Evolutionary conservation across 1,139 yeast genomes (phyloP), one percentile per base, ranked within the genome.

Genomic region (Candida freyschussii): DNA sequence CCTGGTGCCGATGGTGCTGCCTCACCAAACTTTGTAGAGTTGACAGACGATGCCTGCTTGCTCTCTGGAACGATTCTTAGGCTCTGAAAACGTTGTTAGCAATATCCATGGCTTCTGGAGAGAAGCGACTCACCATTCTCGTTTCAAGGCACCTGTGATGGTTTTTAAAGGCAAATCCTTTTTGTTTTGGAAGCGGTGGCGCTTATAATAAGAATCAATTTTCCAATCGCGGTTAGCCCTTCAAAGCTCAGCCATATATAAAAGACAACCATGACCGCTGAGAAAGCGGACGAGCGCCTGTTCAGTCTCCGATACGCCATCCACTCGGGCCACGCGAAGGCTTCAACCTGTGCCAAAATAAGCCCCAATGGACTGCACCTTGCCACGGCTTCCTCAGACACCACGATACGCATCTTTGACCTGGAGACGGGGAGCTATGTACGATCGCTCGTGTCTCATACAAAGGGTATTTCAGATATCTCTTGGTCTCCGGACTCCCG

Each of bases 401-500:
- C 57, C 14, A 51, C 66, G 11, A 61, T 76, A 35, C 59, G 59
- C 35, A 48, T 78, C 10, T 75, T 70, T 65, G 53, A 58, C 17
- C 36, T 60, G 5, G 33, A 34, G 3, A 48, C 50, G 4, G 65
- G 68, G 7, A 37, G 48, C 9, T 53, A 60, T 17, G 38, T 63
- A 6, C 53, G 67, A 13, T 62, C 39, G 4, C 54, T 82, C 6
- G 51, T 47, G 6, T 91, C 89, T 1, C 96, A 86, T 49, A 55
- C 72, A 4, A 67, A 62, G 32, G 94, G 95, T 0, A 62, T 86
- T 4, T 78, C 85, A 6, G 85, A 78, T 41, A 50, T 86, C 1
- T 69, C 71, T 20, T 91, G 87, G 75, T 75, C 91, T 1, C 89
- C 91, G 3, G 80, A 83, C 53, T 69, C 82, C n/a, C 63, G 66